Base-by-base conservation (phyloP, 352 stramenopile species). In the Hyaloperonospora brassicae region DNA sequence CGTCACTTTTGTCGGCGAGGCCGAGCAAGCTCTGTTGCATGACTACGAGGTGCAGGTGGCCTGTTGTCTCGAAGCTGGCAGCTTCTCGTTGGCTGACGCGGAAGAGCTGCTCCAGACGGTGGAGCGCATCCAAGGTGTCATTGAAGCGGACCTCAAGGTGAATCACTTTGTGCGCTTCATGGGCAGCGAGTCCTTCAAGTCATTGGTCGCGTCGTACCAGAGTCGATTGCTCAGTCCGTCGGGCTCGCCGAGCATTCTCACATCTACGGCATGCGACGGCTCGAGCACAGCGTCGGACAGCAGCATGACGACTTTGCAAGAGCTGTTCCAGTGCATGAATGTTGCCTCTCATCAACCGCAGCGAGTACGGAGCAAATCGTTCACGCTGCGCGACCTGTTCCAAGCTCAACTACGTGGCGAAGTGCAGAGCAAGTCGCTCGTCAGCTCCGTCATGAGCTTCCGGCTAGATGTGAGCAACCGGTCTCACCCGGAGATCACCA, bases 131-230 rank as follows among this genome's bases (percentile, higher is more conserved):
- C 68, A 76, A 47, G 36, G 9, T 7, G 66, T 80, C 6, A 81
- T 93, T 54, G 80, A 93, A 54, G 72, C 84, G 40, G 72, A 89
- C 25, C 68, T 93, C 30, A 80, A 84, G 39, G 79, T 93, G 41
- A 91, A 93, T 59, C 79, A 93, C 49, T 93, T 93, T 58, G 80
- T 93, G 30, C 78, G 83, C 5, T 93, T 93, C 51, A 90, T 93
- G 76, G 68, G 70, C 27, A 90, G 79, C 44, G 70, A 82, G 17
- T 87, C 76, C 34, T 91, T 93, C 62, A 85, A 85, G 62, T 78
- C 76, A 17, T 62, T 93, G 17, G 78, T 91, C 3, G 68, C 70
- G 10, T 89, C 76, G 1, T 90, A 86, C 47, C 79, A 89, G 52
- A 87, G 78, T 46, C 79, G 79, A 0, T 61, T 90, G 41, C 61